Percentiles rank a stretch among this genome's conserved stretches.
phyloP scores from a whole-genome alignment of 495 filamentous ascomycete genomes.

The Lindgomyces ingoldianus region DNA sequence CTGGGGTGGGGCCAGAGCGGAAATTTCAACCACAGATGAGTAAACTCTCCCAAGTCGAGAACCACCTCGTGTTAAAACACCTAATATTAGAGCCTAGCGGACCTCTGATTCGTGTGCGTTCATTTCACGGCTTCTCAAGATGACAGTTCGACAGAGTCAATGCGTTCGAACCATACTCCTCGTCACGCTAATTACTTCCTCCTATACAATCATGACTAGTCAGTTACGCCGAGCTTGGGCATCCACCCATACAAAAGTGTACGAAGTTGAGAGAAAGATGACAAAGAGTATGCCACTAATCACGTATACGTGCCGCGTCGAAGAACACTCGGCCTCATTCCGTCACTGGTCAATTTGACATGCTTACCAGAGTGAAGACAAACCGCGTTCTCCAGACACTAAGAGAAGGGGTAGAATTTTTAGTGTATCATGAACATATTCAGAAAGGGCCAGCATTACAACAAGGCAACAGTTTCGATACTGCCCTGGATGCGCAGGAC shows the following conservation, averaged over 20 bases:
- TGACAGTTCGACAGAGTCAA: slow-evolving; percentile 7
- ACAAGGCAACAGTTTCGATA: not conserved
- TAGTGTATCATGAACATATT: not conserved
- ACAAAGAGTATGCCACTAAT: slow-evolving; percentile 6
- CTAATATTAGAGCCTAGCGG: slow-evolving; percentile 30
- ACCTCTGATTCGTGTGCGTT: slow-evolving; percentile 20
- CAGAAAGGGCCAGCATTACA: not conserved
- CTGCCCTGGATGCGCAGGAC: not conserved
- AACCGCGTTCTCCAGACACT: not conserved
- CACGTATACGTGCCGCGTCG: slow-evolving; percentile 22
- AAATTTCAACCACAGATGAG: slow-evolving; percentile 27
- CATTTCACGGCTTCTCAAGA: slow-evolving; percentile 8
- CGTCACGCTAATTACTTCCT: slow-evolving; percentile 10
- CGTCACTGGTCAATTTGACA: slow-evolving; percentile 16
- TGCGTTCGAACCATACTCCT: slow-evolving; percentile 9
- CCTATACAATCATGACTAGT: not conserved
- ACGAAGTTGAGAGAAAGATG: slow-evolving; percentile 1
- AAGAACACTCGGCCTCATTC: slow-evolving; percentile 9
- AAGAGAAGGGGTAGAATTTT: not conserved
- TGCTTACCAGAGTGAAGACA: slow-evolving; percentile 23
- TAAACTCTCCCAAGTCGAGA: slow-evolving; percentile 16
- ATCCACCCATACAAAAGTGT: not conserved
- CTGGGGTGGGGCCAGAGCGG: slow-evolving; percentile 9
- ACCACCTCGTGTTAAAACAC: slow-evolving; percentile 18
- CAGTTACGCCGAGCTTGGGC: slow-evolving; percentile 12